Percentiles rank a stretch among this genome's conserved stretches.
These are phyloP conservation scores for Taxawa tesnikishii DNA, from an alignment of 2,329 filamentous ascomycete species.

Conservation along the genomic window DNA sequence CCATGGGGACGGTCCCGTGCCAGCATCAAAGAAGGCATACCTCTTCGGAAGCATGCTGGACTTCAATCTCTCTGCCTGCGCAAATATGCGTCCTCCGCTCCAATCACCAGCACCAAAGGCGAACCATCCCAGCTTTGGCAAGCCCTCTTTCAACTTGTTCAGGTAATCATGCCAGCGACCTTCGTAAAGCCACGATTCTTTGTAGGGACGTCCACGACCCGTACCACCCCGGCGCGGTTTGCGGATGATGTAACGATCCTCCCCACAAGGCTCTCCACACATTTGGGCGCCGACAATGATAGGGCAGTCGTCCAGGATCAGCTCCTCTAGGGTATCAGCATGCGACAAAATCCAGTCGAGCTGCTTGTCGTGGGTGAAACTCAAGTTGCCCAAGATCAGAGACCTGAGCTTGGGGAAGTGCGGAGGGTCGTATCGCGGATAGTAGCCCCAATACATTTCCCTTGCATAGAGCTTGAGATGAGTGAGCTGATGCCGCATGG, in stretches of 20 bases:
- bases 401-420: constrained; percentile 28
- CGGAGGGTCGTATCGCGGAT: constrained; percentile 25
- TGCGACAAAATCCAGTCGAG: constrained; percentile 34
- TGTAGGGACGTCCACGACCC: background rate
- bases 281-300: constrained; percentile 9
- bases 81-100: background rate
- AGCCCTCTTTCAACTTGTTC: background rate
- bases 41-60: constrained; percentile 2
- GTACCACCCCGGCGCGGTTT: background rate
- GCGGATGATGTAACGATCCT: constrained; percentile 3
- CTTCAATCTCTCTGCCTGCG: background rate
- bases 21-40: constrained; percentile 4
- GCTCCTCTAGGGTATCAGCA: constrained; percentile 23
- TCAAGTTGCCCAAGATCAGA: constrained; percentile 28
- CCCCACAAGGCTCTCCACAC: constrained; percentile 2
- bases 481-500: constrained; percentile 12
- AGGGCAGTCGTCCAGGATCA: constrained; percentile 33
- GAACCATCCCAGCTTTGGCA: constrained; percentile 1
- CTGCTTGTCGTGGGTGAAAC: constrained; percentile 34
- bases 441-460: constrained; percentile 27
- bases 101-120: constrained; percentile 2
- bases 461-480: constrained; percentile 27
- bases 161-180: constrained; percentile 3
- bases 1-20: background rate
- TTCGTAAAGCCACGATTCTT: constrained; percentile 1